Percentiles rank a stretch among this genome's conserved stretches.
Evolutionary conservation across 2,329 filamentous ascomycete genomes (phyloP).

Genomic region (Aspergillus pseudoglaucus): DNA sequence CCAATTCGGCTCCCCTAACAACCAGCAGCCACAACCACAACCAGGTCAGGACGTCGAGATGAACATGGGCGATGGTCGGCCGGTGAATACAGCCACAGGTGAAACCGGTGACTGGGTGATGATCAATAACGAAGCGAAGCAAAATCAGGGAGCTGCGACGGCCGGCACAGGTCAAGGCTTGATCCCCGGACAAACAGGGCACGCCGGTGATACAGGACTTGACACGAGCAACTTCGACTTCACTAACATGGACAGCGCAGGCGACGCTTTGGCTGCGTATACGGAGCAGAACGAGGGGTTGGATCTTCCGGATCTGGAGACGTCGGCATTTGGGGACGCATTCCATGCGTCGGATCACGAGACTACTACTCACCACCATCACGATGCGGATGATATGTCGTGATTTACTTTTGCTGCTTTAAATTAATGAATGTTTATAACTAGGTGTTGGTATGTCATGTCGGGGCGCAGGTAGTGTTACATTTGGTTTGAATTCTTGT

Average conservation of each 20-base stretch:
- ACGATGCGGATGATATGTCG: slow-evolving; percentile 37
- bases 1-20: slow-evolving; percentile 46
- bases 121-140: slow-evolving; percentile 55
- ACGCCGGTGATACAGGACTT: slow-evolving; percentile 21
- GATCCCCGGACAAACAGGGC: slow-evolving; percentile 15
- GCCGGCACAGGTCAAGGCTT: slow-evolving; percentile 19
- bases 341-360: slow-evolving; percentile 57
- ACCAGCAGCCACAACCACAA: slow-evolving; percentile 24
- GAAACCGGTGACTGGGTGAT: slow-evolving; percentile 68
- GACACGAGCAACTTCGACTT: slow-evolving; percentile 39
- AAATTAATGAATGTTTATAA: slow-evolving; percentile 4
- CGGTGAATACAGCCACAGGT: slow-evolving; percentile 29
- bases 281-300: slow-evolving; percentile 51
- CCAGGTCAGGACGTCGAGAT: slow-evolving; percentile 33
- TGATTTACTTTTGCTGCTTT: not conserved
- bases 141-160: slow-evolving; percentile 28
- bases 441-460: not conserved
- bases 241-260: slow-evolving; percentile 57
- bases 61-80: slow-evolving; percentile 47
- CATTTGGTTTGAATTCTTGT: slow-evolving; percentile 4
- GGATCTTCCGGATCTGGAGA: slow-evolving; percentile 60
- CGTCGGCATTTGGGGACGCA: slow-evolving; percentile 77
- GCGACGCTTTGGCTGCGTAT: slow-evolving; percentile 64
- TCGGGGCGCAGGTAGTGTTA: slow-evolving; percentile 6
- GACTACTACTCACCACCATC: slow-evolving; percentile 32